phyloP scores from a whole-genome alignment of 176 grass and related monocot species.

The Hyparrhenia diplandra region DNA sequence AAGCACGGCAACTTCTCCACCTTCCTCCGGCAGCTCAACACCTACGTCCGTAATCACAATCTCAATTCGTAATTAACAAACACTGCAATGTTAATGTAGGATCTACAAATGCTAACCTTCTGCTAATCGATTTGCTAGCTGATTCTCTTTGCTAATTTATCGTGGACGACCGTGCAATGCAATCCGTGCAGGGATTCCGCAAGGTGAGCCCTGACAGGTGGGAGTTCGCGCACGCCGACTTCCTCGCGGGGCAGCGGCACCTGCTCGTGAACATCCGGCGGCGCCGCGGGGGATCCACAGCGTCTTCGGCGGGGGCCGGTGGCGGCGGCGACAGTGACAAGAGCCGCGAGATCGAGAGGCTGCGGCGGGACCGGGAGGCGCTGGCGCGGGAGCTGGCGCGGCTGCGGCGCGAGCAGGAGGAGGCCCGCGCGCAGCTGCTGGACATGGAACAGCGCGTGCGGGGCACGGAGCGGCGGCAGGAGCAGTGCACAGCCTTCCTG shows the following conservation, averaged over 20 bases:
- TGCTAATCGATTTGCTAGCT: background rate
- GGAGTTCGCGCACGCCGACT: conserved; percentile 62
- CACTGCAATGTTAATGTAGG: background rate
- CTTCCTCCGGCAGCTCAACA: conserved; percentile 59
- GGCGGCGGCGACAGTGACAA: background rate
- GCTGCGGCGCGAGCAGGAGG: conserved; percentile 47
- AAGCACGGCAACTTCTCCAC: conserved; percentile 56
- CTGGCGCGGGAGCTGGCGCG: conserved; percentile 45
- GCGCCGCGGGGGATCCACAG: background rate
- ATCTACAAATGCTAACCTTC: background rate
- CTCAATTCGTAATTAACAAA: background rate
- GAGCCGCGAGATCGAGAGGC: conserved; percentile 34
- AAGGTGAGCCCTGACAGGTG: conserved; percentile 64
- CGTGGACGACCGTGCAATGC: background rate
- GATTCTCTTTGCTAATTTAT: background rate
- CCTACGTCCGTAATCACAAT: conserved; percentile 35
- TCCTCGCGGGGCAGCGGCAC: conserved; percentile 57
- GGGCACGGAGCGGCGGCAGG: conserved; percentile 51
- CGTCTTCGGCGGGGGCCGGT: background rate
- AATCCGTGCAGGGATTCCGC: conserved; percentile 39
- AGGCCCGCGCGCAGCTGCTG: conserved; percentile 19
- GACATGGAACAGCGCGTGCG: conserved; percentile 49
- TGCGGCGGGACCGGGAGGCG: conserved; percentile 42
- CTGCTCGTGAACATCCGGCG: conserved; percentile 56
- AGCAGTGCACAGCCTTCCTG: conserved; percentile 54